A percentile compares a stretch with the other conserved stretches of the same genome.
Conservation (phyloP, 163 green algal species). For the Scenedesmus sp. region DNA sequence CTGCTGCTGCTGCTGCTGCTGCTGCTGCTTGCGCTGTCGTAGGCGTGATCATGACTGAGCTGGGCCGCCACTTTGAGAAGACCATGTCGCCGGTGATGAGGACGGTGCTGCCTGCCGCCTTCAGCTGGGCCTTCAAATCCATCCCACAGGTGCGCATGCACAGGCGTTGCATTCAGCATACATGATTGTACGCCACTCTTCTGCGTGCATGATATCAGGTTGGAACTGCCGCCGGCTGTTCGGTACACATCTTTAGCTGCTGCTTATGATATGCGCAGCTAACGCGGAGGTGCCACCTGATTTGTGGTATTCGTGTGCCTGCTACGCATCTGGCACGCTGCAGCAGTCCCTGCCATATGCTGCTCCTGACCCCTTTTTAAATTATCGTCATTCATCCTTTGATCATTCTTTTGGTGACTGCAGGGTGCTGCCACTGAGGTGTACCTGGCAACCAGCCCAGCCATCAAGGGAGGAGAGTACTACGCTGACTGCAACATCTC, state of each 20-base stretch:
- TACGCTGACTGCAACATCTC: conserved; percentile 52
- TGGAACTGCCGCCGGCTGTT: too few relatives aligned
- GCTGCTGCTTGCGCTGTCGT: not conserved
- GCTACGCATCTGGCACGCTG: not conserved
- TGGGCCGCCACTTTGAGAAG: conserved; percentile 44
- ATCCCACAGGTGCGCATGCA: conserved; percentile 29
- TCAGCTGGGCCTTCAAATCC: conserved; percentile 43
- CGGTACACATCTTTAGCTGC: not conserved
- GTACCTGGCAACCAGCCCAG: conserved; percentile 31
- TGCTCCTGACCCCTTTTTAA: too few relatives aligned
- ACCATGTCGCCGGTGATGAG: not conserved
- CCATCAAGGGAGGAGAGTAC: conserved; percentile 45
- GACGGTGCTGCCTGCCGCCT: not conserved
- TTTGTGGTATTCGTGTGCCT: not conserved
- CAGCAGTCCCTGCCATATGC: too few relatives aligned
- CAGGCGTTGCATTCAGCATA: not conserved
- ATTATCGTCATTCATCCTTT: not conserved
- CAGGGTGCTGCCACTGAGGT: conserved; percentile 52
- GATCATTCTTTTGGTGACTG: not conserved
- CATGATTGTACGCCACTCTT: too few relatives aligned
- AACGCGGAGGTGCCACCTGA: too few relatives aligned
- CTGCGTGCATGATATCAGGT: too few relatives aligned
- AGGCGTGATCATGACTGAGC: conserved; percentile 49
- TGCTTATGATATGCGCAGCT: not conserved
- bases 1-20: too few relatives aligned